Percentiles rank a stretch among this genome's conserved stretches.
These are phyloP conservation scores for Boletus subcaerulescens DNA, from an alignment of 768 basidiomycete genomes.

Conservation along the genomic window DNA sequence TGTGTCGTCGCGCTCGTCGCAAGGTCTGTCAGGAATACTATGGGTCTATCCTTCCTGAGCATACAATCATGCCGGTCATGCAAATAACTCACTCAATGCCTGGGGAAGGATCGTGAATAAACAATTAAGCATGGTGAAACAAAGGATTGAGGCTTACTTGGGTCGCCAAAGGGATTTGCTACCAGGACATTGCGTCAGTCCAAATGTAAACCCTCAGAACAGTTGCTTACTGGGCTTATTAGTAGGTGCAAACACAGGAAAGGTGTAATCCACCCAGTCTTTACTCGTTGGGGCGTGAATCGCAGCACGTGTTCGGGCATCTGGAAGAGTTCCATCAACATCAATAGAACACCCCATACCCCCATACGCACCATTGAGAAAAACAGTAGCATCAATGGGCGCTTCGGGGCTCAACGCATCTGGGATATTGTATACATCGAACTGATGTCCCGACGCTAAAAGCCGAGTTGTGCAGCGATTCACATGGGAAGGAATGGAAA, in stretches of 20 bases:
- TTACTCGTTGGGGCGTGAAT: slow-evolving; percentile 68
- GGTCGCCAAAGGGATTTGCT: slow-evolving; percentile 24
- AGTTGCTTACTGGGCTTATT: slow-evolving; percentile 13
- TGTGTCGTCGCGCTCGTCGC: slow-evolving; percentile 56
- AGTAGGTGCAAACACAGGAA: slow-evolving; percentile 21
- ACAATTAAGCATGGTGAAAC: background rate
- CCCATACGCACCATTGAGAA: slow-evolving; percentile 48
- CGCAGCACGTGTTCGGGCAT: slow-evolving; percentile 49
- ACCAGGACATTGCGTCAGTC: background rate
- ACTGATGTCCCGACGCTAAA: slow-evolving; percentile 27
- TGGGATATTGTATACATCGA: slow-evolving; percentile 49
- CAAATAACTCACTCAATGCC: slow-evolving; percentile 33
- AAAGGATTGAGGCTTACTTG: slow-evolving; percentile 25
- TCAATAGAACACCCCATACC: slow-evolving; percentile 56
- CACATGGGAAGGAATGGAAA: background rate
- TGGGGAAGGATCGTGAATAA: slow-evolving; percentile 3
- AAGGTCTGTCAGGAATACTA: slow-evolving; percentile 59
- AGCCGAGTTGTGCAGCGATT: background rate
- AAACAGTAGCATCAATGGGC: slow-evolving; percentile 46
- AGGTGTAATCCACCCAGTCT: slow-evolving; percentile 35
- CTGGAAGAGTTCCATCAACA: slow-evolving; percentile 28
- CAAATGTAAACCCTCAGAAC: background rate
- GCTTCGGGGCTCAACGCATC: slow-evolving; percentile 42
- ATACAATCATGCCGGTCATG: background rate
- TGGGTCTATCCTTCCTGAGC: slow-evolving; percentile 41